Evolutionary conservation across 2,329 filamentous ascomycete species (phyloP), one percentile per base, ranked within the genome.

Genomic region (Colletotrichum shisoi): DNA sequence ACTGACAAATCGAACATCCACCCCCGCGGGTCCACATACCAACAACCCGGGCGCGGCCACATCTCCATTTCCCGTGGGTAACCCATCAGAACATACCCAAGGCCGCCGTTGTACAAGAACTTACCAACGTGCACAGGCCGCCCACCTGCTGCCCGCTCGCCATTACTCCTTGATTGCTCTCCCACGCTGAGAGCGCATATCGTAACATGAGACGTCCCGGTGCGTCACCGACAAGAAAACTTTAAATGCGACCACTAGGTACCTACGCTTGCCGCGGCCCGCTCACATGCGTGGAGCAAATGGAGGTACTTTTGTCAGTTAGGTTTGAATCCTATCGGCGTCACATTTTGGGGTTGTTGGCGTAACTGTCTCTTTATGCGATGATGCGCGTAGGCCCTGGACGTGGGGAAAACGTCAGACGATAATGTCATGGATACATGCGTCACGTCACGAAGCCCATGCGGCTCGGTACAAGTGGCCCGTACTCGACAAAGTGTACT

Each of bases 381-480:
- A 34, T 53, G 24, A 27, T 53, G 51, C n/a, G 21, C 5, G 12
- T 17, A 37, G 17, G 15, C 31, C 31, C 31, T 12, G n/a, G n/a
- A 11, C 15, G 3, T 11, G 15, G n/a, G 12, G 12, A 53, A 53
- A 17, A 53, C n/a, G 39, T 53, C 34, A 24, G 51, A 39, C 12
- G 51, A 49, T 5, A 27, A 39, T 39, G 49, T n/a, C 34, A 11
- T 53, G 34, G 49, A 17, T 39, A 39, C n/a, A 31, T 53, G 31
- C 49, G 19, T n/a, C 6, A 53, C 49, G 49, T 53, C 49, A 39
- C n/a, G 31, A 39, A 39, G 49, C 49, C 15, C 31, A 53, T 39
- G 31, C 34, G 17, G 21, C n/a, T 4, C 21, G n/a, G 34, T n/a
- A 13, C 3, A 34, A 53, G 12, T 21, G 3, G 31, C n/a, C 11